Conservation (phyloP, 257 asterid species). For the Ophiorrhiza pumila region DNA sequence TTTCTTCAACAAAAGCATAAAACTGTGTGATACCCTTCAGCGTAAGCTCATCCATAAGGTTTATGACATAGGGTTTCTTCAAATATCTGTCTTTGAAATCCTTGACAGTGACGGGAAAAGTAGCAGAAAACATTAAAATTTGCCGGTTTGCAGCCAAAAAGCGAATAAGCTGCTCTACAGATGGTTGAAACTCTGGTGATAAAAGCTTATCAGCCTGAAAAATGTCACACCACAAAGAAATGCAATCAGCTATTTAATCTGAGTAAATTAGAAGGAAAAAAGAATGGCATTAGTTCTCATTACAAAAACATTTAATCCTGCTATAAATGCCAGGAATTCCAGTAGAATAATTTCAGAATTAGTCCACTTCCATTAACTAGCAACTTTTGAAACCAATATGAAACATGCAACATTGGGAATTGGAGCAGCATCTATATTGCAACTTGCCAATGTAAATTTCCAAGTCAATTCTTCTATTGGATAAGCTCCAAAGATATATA, state of each 20-base stretch:
- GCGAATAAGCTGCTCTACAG: slow-evolving; percentile 68
- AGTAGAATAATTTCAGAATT: neutral
- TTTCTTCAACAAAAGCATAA: slow-evolving; percentile 92
- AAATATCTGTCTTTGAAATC: slow-evolving; percentile 77
- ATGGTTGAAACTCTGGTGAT: slow-evolving; percentile 90
- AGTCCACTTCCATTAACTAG: neutral
- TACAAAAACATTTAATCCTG: neutral
- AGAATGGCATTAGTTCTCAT: neutral
- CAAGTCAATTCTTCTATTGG: neutral
- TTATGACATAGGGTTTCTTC: slow-evolving; percentile 67
- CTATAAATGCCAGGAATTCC: neutral
- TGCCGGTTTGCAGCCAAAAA: slow-evolving; percentile 71
- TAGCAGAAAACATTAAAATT: slow-evolving; percentile 89
- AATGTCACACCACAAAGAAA: neutral
- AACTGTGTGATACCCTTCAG: slow-evolving; percentile 87
- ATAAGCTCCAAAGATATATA: neutral
- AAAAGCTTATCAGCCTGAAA: slow-evolving; percentile 92
- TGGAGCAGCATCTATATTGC: neutral
- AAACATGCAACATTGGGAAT: neutral
- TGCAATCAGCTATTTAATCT: neutral
- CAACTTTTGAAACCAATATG: neutral
- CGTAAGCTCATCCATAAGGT: slow-evolving; percentile 94
- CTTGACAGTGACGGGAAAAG: slow-evolving; percentile 84
- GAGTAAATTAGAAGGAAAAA: neutral
- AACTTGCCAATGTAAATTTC: neutral